Conservation (phyloP, 352 stramenopile genomes). For the Phytopythium aichiense region DNA sequence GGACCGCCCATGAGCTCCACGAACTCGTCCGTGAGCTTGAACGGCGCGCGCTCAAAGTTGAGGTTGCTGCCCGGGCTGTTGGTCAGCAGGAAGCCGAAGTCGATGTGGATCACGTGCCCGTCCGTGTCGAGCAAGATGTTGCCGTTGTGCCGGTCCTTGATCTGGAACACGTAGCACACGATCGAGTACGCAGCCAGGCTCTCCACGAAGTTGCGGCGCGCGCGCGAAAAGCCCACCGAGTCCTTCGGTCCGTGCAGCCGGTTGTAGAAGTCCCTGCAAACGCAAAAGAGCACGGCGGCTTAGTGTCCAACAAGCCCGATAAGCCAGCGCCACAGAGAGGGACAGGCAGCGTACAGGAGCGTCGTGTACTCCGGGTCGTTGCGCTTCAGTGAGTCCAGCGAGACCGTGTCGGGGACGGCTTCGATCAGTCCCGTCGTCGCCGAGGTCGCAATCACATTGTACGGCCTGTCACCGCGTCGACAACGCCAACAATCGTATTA, state of each 20-base stretch:
- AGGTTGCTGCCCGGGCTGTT: conserved; percentile 94
- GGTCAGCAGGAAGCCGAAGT: conserved; percentile 98
- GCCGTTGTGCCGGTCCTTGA: conserved; percentile 99
- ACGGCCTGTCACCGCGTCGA: conserved; percentile 76
- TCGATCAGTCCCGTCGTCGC: conserved; percentile 95
- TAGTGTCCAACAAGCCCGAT: conserved; percentile 5
- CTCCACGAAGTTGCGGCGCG: conserved; percentile 86
- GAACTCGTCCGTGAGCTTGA: conserved; percentile 97
- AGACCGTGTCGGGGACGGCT: conserved; percentile 95
- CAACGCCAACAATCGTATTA: conserved; percentile 7
- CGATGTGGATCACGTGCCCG: conserved; percentile 98
- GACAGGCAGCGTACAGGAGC: conserved; percentile 77
- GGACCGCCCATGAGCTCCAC: conserved; percentile 94
- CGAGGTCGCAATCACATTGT: conserved; percentile 96
- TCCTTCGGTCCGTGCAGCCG: conserved; percentile 88
- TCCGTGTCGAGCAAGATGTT: conserved; percentile 98
- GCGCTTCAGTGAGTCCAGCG: conserved; percentile 96
- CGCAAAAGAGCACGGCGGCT: conserved; percentile 16
- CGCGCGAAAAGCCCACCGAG: conserved; percentile 70
- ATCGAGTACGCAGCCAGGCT: conserved; percentile 97
- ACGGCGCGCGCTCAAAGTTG: conserved; percentile 96
- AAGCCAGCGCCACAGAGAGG: neutral
- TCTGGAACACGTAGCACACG: conserved; percentile 96
- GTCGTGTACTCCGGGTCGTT: conserved; percentile 78
- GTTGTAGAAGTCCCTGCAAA: conserved; percentile 89